Percentiles rank a stretch among this genome's conserved stretches.
Conservation (phyloP, 2,329 filamentous ascomycete genomes). For the Stagonosporopsis rhizophila region DNA sequence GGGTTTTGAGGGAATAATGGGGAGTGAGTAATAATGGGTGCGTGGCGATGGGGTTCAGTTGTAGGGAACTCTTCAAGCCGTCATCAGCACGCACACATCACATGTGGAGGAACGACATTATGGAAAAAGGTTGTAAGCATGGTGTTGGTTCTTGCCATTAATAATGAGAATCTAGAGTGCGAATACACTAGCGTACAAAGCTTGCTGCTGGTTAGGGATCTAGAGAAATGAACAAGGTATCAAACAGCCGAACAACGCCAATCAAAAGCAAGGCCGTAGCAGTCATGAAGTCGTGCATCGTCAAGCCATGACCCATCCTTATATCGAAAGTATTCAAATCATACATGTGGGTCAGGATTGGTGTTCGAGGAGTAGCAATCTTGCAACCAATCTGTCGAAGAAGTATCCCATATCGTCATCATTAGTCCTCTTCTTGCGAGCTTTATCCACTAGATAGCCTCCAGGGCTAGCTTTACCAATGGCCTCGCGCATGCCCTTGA, state of each 20-base stretch:
- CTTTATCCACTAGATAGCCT: constrained; percentile 35
- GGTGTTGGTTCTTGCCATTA: not conserved
- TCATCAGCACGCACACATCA: not conserved
- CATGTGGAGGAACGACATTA: no score
- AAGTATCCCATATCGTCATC: constrained; percentile 45
- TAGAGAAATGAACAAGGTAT: not conserved
- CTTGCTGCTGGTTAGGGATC: not conserved
- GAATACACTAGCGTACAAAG: constrained; percentile 13
- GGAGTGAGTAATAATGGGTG: no score
- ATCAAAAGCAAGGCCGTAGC: not conserved
- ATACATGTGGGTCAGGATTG: not conserved
- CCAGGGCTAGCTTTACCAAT: constrained; percentile 23
- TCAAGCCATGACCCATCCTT: not conserved
- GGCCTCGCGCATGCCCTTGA: constrained; percentile 40
- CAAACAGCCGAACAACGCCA: not conserved
- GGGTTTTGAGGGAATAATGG: not conserved
- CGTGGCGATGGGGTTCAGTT: no score
- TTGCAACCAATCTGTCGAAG: constrained; percentile 49
- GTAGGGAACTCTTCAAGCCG: no score
- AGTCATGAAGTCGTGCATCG: constrained; percentile 2
- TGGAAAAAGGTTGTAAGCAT: not conserved
- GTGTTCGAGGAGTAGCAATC: constrained; percentile 33
- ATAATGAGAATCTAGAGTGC: not conserved
- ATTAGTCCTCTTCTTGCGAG: constrained; percentile 23
- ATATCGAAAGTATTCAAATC: not conserved